phyloP scores from a whole-genome alignment of 805 yeast species.

The Zygosaccharomyces pseudorouxii region DNA sequence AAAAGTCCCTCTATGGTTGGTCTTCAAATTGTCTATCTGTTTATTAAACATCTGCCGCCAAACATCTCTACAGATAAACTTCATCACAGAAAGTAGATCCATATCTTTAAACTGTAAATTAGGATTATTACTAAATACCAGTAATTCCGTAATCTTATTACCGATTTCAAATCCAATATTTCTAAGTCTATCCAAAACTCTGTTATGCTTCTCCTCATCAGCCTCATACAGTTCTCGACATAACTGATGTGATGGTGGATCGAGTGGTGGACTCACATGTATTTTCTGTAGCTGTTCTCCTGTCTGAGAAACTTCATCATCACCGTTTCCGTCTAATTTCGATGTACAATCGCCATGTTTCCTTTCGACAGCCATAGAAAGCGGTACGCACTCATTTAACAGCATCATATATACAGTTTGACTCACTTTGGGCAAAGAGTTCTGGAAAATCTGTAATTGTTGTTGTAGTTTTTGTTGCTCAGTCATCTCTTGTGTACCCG shows the following conservation, averaged over 20 bases:
- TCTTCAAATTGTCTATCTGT: conserved; percentile 86
- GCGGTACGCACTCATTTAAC: conserved; percentile 72
- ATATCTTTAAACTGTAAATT: conserved; percentile 44
- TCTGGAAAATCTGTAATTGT: conserved; percentile 30
- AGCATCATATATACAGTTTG: conserved; percentile 55
- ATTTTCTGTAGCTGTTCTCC: conserved; percentile 10
- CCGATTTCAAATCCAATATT: conserved; percentile 70
- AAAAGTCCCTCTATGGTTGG: conserved; percentile 70
- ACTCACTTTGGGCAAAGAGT: conserved; percentile 44
- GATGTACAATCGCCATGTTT: conserved; percentile 28
- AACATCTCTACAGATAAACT: conserved; percentile 85
- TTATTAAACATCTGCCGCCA: conserved; percentile 79
- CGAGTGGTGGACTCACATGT: conserved; percentile 18
- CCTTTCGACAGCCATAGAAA: conserved; percentile 59
- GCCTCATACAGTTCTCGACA: conserved; percentile 30
- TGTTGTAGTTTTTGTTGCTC: conserved; percentile 27
- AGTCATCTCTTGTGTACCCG: conserved; percentile 12
- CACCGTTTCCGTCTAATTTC: conserved; percentile 10
- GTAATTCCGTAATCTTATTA: conserved; percentile 47
- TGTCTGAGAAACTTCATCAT: conserved; percentile 9
- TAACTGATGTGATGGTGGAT: conserved; percentile 28
- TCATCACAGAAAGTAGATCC: conserved; percentile 79
- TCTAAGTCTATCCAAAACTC: conserved; percentile 57
- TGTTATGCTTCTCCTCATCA: conserved; percentile 40
- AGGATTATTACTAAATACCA: conserved; percentile 45